These are phyloP conservation scores for Uronychia setigera DNA, from an alignment of 73 alveolate species.

Conservation along the genomic window DNA sequence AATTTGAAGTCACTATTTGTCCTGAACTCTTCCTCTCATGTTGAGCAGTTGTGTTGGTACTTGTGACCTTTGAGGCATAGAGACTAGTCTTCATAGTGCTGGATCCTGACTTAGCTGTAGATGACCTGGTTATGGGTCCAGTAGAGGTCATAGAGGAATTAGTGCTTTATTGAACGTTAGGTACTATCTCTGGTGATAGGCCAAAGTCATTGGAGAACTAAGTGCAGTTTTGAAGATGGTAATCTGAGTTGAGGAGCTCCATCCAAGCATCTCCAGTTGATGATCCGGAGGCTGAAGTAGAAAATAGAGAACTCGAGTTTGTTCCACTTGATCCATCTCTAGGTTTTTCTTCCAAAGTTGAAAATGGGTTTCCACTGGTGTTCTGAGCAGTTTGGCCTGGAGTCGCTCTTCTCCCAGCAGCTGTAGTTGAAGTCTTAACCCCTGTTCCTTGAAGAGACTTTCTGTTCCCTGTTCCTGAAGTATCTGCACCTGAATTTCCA, in stretches of 20 bases:
- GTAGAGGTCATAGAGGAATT: not conserved
- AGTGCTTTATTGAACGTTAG: too few relatives aligned
- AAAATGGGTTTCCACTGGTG: not conserved
- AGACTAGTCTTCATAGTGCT: not conserved
- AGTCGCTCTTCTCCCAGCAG: not conserved
- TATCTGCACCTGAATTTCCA: not conserved
- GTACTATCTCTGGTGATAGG: not conserved
- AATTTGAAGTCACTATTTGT: not conserved
- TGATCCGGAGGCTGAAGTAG: not conserved
- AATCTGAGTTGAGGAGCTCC: not conserved
- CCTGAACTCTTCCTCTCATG: constrained; percentile 1
- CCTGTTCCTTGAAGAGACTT: not conserved
- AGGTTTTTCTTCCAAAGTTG: not conserved
- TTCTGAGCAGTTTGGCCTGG: not conserved
- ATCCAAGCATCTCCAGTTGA: not conserved
- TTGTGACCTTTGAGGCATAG: constrained; percentile 3
- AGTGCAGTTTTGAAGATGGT: not conserved
- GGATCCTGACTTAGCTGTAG: not conserved
- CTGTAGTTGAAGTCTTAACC: not conserved
- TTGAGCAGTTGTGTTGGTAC: not conserved
- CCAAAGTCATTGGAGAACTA: not conserved
- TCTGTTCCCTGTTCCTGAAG: not conserved
- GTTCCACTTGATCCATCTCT: not conserved
- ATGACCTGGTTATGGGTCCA: not conserved
- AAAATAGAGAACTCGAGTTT: not conserved